Conservation (phyloP, 305 asterid species). For the Solanum hybrid region DNA sequence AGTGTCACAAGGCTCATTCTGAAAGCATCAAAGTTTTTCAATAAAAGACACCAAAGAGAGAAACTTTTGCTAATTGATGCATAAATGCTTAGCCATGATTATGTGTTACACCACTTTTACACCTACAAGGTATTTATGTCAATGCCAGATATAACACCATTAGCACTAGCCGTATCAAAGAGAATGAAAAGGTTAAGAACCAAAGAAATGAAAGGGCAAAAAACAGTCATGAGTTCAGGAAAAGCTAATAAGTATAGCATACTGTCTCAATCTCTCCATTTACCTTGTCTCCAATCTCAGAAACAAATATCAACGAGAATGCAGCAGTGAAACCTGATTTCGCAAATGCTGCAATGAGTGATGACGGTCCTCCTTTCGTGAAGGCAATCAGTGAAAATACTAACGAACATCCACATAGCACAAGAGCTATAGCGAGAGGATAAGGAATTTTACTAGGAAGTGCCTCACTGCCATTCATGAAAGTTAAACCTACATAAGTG, state of each 20-base stretch:
- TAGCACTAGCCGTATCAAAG: neutral
- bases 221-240: neutral
- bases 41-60: neutral
- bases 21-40: neutral
- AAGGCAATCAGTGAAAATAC: constrained; percentile 43
- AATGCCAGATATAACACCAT: neutral
- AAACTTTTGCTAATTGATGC: neutral
- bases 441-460: constrained; percentile 42
- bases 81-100: neutral
- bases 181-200: neutral
- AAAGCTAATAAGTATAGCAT: neutral
- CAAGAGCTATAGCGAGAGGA: constrained; percentile 49
- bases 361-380: constrained; percentile 42
- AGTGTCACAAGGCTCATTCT: neutral
- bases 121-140: neutral
- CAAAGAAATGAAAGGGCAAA: neutral
- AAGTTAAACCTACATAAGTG: constrained; percentile 12
- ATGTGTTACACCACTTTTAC: neutral
- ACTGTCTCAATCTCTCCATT: neutral
- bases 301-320: constrained; percentile 63
- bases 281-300: constrained; percentile 86
- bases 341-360: constrained; percentile 49
- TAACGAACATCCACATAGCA: constrained; percentile 52
- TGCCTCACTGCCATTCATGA: constrained; percentile 38
- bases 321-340: constrained; percentile 84